Conservation (phyloP, 108 stramenopile genomes). For the Seminavis robusta region DNA sequence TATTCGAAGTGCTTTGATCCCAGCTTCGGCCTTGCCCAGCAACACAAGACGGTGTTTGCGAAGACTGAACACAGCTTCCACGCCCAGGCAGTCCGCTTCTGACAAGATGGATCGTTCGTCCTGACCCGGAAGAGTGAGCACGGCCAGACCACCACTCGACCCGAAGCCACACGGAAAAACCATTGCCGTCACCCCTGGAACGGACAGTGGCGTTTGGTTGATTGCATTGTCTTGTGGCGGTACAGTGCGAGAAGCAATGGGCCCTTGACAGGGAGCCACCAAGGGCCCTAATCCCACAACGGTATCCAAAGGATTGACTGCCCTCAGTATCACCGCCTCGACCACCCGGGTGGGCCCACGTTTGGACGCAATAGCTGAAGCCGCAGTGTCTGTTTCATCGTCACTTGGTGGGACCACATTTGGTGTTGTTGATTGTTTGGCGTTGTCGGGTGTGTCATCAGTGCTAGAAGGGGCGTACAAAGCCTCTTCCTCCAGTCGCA, state of each 20-base stretch:
- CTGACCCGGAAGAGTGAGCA: constrained; percentile 64
- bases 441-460: not conserved
- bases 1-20: constrained; percentile 15
- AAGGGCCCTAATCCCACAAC: constrained; percentile 77
- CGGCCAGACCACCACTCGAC: constrained; percentile 70
- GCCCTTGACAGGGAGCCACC: constrained; percentile 70
- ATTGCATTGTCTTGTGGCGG: not conserved
- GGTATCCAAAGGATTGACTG: constrained; percentile 63
- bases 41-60: constrained; percentile 51
- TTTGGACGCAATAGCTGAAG: not conserved
- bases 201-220: not conserved
- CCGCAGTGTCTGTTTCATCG: constrained; percentile 43
- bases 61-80: constrained; percentile 51
- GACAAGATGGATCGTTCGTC: constrained; percentile 67
- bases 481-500: constrained; percentile 75
- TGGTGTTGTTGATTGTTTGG: constrained; percentile 13
- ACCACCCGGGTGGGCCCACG: constrained; percentile 4
- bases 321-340: constrained; percentile 7
- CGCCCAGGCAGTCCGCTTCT: constrained; percentile 66
- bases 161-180: constrained; percentile 84
- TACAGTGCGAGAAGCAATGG: constrained; percentile 7
- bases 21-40: constrained; percentile 37
- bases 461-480: constrained; percentile 46
- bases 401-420: constrained; percentile 54
- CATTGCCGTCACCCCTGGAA: constrained; percentile 36